These are phyloP conservation scores for Clarireedia sp. DNA, from an alignment of 2,329 filamentous ascomycete genomes.

Conservation along the genomic window DNA sequence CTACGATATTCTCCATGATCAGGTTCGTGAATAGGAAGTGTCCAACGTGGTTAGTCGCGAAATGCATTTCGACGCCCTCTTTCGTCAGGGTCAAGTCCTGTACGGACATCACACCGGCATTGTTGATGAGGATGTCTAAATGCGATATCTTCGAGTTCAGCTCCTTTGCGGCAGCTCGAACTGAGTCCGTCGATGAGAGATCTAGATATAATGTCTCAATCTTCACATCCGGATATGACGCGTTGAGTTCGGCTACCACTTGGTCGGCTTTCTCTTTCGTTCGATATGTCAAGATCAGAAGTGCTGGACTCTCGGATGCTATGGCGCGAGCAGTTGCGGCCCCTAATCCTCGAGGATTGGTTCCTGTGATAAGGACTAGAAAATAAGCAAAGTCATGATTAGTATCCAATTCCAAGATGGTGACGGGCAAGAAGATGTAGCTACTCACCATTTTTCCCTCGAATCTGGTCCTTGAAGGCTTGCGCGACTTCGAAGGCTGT, in stretches of 20 bases:
- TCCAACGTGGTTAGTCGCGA: conserved; percentile 16
- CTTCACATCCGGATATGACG: conserved; percentile 8
- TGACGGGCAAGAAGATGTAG: neutral
- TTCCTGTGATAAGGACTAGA: conserved; percentile 22
- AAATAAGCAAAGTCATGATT: neutral
- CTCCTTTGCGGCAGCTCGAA: neutral
- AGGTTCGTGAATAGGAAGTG: conserved; percentile 18
- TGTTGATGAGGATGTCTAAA: conserved; percentile 37
- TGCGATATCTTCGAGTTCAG: conserved; percentile 28
- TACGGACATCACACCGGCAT: conserved; percentile 37
- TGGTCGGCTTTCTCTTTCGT: conserved; percentile 16
- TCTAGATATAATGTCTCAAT: conserved; percentile 21
- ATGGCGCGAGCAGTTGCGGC: conserved; percentile 15
- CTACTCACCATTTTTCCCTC: conserved; percentile 25
- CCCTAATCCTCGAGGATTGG: conserved; percentile 15
- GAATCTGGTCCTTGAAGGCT: conserved; percentile 30
- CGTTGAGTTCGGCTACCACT: conserved; percentile 11
- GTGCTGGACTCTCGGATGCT: conserved; percentile 21
- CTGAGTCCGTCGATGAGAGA: conserved; percentile 32
- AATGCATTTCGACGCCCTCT: conserved; percentile 31
- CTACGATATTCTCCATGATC: conserved; percentile 14
- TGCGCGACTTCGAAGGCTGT: conserved; percentile 34
- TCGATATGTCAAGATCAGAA: conserved; percentile 16
- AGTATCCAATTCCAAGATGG: neutral
- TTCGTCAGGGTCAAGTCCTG: conserved; percentile 23